Evolutionary conservation across 305 asterid species (phyloP).

Genomic region (Coffea humblotiana): DNA sequence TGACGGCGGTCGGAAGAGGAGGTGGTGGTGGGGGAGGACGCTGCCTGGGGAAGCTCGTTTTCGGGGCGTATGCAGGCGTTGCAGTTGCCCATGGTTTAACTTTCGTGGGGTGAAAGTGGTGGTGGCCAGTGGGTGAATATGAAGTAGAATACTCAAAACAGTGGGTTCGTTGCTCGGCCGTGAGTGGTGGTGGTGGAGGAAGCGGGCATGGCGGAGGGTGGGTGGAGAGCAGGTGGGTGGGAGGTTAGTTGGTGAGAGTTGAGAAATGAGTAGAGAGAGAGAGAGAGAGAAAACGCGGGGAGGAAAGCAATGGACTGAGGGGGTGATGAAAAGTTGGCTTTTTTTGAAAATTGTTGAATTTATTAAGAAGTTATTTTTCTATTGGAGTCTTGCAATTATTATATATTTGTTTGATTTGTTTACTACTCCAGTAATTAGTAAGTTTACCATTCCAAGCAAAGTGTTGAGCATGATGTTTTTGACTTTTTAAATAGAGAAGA

Average conservation of each 20-base stretch:
- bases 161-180: slow-evolving; percentile 32
- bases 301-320: slow-evolving; percentile 22
- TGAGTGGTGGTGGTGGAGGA: slow-evolving; percentile 26
- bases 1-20: not conserved
- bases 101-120: not conserved
- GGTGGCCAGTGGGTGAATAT: not conserved
- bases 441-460: too few species aligned
- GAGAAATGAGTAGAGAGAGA: slow-evolving; percentile 12
- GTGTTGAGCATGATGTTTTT: too few species aligned
- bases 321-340: slow-evolving; percentile 16
- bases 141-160: not conserved
- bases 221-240: not conserved
- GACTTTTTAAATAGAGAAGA: too few species aligned
- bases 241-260: slow-evolving; percentile 27
- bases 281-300: slow-evolving; percentile 55
- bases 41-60: slow-evolving; percentile 25
- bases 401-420: too few species aligned
- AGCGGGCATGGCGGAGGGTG: slow-evolving; percentile 23
- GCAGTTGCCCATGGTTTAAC: slow-evolving; percentile 73
- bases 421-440: too few species aligned
- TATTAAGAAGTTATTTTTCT: too few species aligned
- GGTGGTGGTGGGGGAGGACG: slow-evolving; percentile 20
- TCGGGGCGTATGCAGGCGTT: slow-evolving; percentile 78
- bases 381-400: too few species aligned
- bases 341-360: slow-evolving; percentile 29